Evolutionary conservation across 2,329 filamentous ascomycete genomes (phyloP).

Genomic region (Fusarium sp.): DNA sequence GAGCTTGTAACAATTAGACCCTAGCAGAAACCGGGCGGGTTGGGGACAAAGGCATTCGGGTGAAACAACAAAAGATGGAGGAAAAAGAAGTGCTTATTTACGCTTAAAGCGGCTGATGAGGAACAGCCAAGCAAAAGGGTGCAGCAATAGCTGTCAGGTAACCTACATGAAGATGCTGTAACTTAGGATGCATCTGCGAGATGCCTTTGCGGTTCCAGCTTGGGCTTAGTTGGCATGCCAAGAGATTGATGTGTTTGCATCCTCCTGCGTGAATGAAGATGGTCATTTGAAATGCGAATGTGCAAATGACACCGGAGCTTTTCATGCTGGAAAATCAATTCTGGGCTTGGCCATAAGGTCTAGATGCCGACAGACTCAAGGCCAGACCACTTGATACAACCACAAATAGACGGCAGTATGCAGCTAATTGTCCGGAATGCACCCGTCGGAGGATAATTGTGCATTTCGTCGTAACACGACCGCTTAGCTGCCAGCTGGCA

Average conservation of each 20-base stretch:
- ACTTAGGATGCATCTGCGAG: not conserved
- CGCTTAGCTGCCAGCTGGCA: not conserved
- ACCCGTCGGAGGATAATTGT: not conserved
- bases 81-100: not conserved
- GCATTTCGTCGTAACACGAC: slow-evolving; percentile 4
- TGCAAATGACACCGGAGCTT: not conserved
- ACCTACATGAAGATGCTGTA: not conserved
- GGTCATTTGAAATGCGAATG: not conserved
- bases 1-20: slow-evolving; percentile 33
- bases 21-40: slow-evolving; percentile 22
- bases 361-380: slow-evolving; percentile 24
- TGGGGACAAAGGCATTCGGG: slow-evolving; percentile 6
- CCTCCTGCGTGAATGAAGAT: not conserved
- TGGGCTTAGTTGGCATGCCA: not conserved
- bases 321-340: not conserved
- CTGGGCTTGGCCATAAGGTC: slow-evolving; percentile 2
- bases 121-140: not conserved
- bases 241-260: not conserved
- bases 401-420: slow-evolving; percentile 18
- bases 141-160: not conserved
- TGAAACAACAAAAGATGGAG: slow-evolving; percentile 16
- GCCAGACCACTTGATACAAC: slow-evolving; percentile 10
- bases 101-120: slow-evolving; percentile 24
- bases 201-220: not conserved
- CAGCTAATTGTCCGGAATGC: slow-evolving; percentile 5